Base-by-base conservation (phyloP, 2,329 filamentous ascomycete species). In the Spiromastix sp. region DNA sequence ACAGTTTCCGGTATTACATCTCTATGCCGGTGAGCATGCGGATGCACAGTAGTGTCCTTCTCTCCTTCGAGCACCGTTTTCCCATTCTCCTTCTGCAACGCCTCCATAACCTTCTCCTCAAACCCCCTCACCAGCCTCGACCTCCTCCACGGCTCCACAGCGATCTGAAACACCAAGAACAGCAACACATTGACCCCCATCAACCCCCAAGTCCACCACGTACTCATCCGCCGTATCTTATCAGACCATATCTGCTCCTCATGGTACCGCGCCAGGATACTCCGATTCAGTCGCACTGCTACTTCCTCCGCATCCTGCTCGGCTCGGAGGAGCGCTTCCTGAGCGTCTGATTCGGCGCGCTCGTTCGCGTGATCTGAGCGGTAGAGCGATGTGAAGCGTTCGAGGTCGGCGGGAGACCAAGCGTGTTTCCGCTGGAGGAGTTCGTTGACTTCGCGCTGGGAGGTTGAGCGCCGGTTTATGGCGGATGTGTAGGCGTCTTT, bases 171-270 rank as follows among this genome's bases (percentile, higher is more conserved):
- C 12, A 87, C 71, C 35, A 98, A 61, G 54, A 98, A 85, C 30
- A 98, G 63, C 42, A 96, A 57, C 20, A 96, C 83, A 55, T 98
- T 98, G 52, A 96, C 75, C 16, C 89, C 89, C 91, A 98, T 98
- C 42, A 98, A 66, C 0, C 89, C 91, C 78, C 93, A 96, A 0
- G 91, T 98, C 22, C 93, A 89, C 91, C 91, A 98, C 0, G 91
- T 98, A 56, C 83, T 91, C 70, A 94, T 94, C 45, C 91, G 72
- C 22, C 91, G 73, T 55, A 98, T 98, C 49, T 93, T 89, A 57
- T 98, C 91, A 54, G 85, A 93, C 91, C 91, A 98, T 38, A 98
- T 93, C 65, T 98, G 91, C 66, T 98, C 91, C 63, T 98, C 91
- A 59, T 98, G 91, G 60, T 98, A 98, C 41, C 93, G 77, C 42